Percentiles rank a stretch among this genome's conserved stretches.
Conservation (phyloP, 345 rosid genomes). For the Eucalyptus sp. region DNA sequence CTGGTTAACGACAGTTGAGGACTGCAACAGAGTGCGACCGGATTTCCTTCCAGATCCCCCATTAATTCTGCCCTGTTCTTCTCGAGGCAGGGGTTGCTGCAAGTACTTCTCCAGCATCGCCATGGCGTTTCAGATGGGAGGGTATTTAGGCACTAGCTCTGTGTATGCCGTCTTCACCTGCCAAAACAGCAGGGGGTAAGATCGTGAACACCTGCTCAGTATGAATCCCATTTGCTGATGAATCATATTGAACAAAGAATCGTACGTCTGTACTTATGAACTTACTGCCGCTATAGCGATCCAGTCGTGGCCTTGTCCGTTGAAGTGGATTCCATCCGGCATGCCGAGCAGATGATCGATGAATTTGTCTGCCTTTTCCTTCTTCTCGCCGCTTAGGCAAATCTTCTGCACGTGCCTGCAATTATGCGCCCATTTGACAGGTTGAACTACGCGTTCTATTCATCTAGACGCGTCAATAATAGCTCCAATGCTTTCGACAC, state of each 20-base stretch:
- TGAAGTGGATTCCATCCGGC: constrained; percentile 69
- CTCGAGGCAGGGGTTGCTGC: neutral
- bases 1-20: constrained; percentile 3
- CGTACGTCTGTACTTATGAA: too few relatives aligned
- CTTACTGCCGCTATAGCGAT: constrained; percentile 44
- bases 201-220: neutral
- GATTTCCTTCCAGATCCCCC: constrained; percentile 56
- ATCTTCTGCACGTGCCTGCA: constrained; percentile 57
- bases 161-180: constrained; percentile 1
- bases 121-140: constrained; percentile 25
- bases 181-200: neutral
- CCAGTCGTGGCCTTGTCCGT: constrained; percentile 63
- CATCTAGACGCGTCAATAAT: neutral
- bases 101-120: constrained; percentile 12
- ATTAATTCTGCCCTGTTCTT: constrained; percentile 25
- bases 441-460: neutral
- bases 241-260: too few relatives aligned
- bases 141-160: constrained; percentile 14
- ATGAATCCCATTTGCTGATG: neutral
- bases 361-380: constrained; percentile 33
- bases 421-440: neutral
- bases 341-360: constrained; percentile 31
- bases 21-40: constrained; percentile 34
- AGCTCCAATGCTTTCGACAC: neutral
- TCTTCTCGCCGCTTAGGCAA: constrained; percentile 34